These are phyloP conservation scores for Fusarium euwallaceae DNA, from an alignment of 2,329 filamentous ascomycete genomes.

Conservation along the genomic window DNA sequence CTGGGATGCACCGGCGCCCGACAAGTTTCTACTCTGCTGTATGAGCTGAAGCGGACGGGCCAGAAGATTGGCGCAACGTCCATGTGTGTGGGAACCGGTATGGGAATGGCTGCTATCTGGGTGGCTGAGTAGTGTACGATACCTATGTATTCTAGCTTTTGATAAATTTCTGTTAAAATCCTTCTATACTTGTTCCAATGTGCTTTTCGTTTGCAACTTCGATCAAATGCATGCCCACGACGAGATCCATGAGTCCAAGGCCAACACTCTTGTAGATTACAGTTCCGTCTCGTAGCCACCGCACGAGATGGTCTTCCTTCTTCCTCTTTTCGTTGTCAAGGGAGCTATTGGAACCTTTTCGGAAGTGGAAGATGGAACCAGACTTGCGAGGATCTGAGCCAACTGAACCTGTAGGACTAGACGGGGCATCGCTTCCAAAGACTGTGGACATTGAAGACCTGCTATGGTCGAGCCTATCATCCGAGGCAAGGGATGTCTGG, in stretches of 20 bases:
- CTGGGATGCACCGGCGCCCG: slow-evolving; percentile 94
- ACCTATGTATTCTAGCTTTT: slow-evolving; percentile 36
- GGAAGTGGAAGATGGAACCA: slow-evolving; percentile 50
- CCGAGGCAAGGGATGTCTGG: slow-evolving; percentile 48
- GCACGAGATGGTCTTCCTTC: slow-evolving; percentile 63
- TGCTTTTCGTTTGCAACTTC: slow-evolving; percentile 67
- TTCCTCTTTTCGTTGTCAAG: slow-evolving; percentile 55
- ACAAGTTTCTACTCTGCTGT: slow-evolving; percentile 92
- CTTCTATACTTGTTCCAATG: slow-evolving; percentile 66
- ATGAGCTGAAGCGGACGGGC: slow-evolving; percentile 86
- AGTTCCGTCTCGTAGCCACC: slow-evolving; percentile 72
- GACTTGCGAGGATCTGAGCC: slow-evolving; percentile 50
- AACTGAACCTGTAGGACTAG: slow-evolving; percentile 51
- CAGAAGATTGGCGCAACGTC: slow-evolving; percentile 91
- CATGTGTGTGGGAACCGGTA: slow-evolving; percentile 97
- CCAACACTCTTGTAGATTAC: slow-evolving; percentile 79
- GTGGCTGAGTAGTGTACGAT: slow-evolving; percentile 80
- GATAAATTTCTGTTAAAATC: slow-evolving; percentile 57
- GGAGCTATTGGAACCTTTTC: slow-evolving; percentile 47
- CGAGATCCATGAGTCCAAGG: slow-evolving; percentile 75
- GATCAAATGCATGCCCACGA: slow-evolving; percentile 70
- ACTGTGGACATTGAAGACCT: slow-evolving; percentile 57
- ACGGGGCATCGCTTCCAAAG: slow-evolving; percentile 47
- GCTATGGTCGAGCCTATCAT: slow-evolving; percentile 53
- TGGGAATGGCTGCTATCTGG: slow-evolving; percentile 98